Percentiles rank a stretch among this genome's conserved stretches.
These are phyloP conservation scores for Suaeda aralocaspica DNA, from an alignment of 148 eudicot genomes.

Conservation along the genomic window DNA sequence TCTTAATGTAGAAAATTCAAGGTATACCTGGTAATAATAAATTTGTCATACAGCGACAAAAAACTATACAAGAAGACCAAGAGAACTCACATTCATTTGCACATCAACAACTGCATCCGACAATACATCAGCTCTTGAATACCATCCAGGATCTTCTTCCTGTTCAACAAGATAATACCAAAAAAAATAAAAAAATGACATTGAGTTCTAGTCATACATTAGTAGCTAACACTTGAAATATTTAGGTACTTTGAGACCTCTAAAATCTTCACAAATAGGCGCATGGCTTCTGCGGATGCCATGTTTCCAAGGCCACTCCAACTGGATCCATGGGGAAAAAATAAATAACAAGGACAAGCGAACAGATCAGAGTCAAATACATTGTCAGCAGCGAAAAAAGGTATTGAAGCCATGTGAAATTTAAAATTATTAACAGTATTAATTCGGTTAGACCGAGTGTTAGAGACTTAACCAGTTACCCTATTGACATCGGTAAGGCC, in stretches of 20 bases:
- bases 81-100: conserved; percentile 68
- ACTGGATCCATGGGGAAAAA: conserved; percentile 40
- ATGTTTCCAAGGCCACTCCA: conserved; percentile 90
- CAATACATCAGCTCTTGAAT: conserved; percentile 66
- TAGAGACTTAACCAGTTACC: too few relatives aligned
- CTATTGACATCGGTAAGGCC: neutral
- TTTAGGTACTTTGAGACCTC: conserved; percentile 53
- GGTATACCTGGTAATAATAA: neutral
- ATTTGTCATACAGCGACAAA: neutral
- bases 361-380: conserved; percentile 4
- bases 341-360: conserved; percentile 3
- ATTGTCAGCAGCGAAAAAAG: conserved; percentile 9
- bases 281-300: conserved; percentile 98
- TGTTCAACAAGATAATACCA: conserved; percentile 21
- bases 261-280: conserved; percentile 91
- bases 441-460: neutral
- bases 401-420: neutral
- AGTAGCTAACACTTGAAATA: conserved; percentile 3
- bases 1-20: neutral
- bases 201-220: neutral
- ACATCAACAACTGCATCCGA: conserved; percentile 67
- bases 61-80: neutral
- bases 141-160: conserved; percentile 99
- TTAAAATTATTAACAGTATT: neutral
- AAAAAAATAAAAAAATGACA: neutral